phyloP scores from a whole-genome alignment of 306 rosid species.

The Quercus engelmannii region DNA sequence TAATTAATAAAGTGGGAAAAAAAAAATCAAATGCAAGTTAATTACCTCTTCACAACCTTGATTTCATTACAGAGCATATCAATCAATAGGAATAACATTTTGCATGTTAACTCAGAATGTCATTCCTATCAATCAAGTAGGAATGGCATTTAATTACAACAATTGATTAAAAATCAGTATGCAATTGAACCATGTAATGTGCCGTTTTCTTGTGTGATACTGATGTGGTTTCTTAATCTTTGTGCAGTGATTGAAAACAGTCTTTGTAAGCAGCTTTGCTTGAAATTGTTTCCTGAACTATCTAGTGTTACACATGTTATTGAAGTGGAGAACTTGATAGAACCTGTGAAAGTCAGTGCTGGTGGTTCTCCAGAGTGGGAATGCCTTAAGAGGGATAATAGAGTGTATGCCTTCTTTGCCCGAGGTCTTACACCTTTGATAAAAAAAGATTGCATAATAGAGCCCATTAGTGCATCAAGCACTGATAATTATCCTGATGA shows the following conservation, averaged over 20 bases:
- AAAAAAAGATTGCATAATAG: slow-evolving; percentile 42
- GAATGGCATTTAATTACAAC: neutral
- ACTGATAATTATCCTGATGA: slow-evolving; percentile 57
- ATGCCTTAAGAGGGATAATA: slow-evolving; percentile 45
- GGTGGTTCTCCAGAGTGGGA: slow-evolving; percentile 30
- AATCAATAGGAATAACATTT: neutral
- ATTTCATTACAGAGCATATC: neutral
- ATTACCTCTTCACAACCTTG: neutral
- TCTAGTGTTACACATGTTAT: slow-evolving; percentile 25
- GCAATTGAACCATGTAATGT: neutral
- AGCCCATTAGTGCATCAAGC: slow-evolving; percentile 56
- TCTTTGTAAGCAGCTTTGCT: slow-evolving; percentile 51
- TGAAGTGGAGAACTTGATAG: slow-evolving; percentile 42
- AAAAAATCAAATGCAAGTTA: neutral
- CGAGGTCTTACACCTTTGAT: slow-evolving; percentile 30
- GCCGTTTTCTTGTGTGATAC: slow-evolving; percentile 8
- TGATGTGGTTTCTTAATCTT: slow-evolving; percentile 21
- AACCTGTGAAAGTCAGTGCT: slow-evolving; percentile 18
- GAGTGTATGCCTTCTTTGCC: slow-evolving; percentile 45
- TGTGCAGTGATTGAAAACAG: slow-evolving; percentile 58
- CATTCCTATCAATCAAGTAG: too few relatives aligned
- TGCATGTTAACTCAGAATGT: neutral
- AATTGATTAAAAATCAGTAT: neutral
- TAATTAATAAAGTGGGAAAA: neutral
- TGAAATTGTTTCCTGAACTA: slow-evolving; percentile 57